phyloP scores from a whole-genome alignment of 2,329 filamentous ascomycete genomes.

The Sporothrix variecibatus region DNA sequence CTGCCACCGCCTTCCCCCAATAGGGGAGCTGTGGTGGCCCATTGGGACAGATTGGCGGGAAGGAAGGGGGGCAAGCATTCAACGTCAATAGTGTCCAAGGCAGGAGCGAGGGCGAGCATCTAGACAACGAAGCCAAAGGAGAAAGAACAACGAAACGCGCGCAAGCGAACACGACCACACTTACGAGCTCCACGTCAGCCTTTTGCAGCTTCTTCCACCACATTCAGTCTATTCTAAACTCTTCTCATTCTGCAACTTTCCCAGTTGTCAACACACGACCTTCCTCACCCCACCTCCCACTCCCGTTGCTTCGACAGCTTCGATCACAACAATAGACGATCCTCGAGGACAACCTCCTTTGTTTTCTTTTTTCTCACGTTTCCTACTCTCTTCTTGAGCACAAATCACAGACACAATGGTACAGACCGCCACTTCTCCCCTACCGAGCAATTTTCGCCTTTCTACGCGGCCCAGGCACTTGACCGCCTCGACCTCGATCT shows the following conservation, averaged over 20 bases:
- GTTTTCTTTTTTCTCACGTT: too few relatives aligned
- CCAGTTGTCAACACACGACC: background rate
- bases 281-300: slow-evolving; percentile 7
- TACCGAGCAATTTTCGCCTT: background rate
- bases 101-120: slow-evolving; percentile 12
- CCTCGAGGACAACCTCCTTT: background rate
- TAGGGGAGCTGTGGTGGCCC: slow-evolving; percentile 10
- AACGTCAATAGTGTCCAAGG: slow-evolving; percentile 15
- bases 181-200: slow-evolving; percentile 10
- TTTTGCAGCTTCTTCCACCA: background rate
- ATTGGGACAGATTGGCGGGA: slow-evolving; percentile 25
- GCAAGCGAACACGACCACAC: slow-evolving; percentile 1
- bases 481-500: background rate
- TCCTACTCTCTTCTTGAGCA: background rate
- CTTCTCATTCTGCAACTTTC: background rate
- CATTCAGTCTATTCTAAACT: background rate
- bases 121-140: slow-evolving; percentile 2
- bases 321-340: background rate
- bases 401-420: slow-evolving; percentile 21
- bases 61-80: slow-evolving; percentile 11
- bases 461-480: background rate
- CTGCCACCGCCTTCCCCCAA: background rate
- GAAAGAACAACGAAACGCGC: slow-evolving; percentile 1
- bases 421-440: background rate
- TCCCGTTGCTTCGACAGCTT: background rate